Evolutionary conservation across 2,329 filamentous ascomycete genomes (phyloP).

Genomic region (Colletotrichum sojae): DNA sequence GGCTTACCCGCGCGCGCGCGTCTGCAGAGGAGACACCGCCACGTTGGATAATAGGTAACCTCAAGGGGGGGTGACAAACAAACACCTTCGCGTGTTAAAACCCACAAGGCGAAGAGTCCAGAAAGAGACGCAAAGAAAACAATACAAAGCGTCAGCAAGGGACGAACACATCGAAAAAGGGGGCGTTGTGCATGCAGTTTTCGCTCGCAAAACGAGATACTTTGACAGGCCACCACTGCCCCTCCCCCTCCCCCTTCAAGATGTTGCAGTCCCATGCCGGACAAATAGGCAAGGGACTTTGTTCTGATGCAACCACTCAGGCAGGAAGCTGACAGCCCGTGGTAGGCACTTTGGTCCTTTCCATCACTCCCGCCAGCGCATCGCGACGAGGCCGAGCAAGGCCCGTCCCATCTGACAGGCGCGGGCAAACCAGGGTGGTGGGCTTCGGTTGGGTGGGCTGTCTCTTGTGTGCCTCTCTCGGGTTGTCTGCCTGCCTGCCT

Average conservation of each 20-base stretch:
- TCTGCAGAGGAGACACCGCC: neutral
- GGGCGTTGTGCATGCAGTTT: conserved; percentile 13
- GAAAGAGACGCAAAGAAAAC: neutral
- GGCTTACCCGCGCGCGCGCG: conserved; percentile 7
- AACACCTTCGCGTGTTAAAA: conserved; percentile 2
- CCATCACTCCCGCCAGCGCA: conserved; percentile 28
- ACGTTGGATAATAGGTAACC: neutral
- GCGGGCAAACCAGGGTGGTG: conserved; percentile 17
- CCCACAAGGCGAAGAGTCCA: neutral
- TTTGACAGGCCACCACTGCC: conserved; percentile 6
- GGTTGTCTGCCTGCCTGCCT: neutral
- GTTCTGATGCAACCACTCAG: conserved; percentile 1
- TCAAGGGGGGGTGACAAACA: neutral
- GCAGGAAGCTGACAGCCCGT: conserved; percentile 16
- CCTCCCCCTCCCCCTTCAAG: neutral
- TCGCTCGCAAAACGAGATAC: neutral
- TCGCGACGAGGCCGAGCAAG: conserved; percentile 36
- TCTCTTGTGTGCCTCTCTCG: neutral
- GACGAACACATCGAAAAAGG: neutral
- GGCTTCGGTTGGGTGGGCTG: neutral
- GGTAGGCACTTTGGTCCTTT: neutral
- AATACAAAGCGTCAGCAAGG: too few relatives aligned
- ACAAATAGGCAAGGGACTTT: neutral
- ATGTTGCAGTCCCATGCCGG: neutral
- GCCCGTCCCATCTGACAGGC: conserved; percentile 39